phyloP scores from a whole-genome alignment of 2,329 filamentous ascomycete genomes.

The Mycogone perniciosa region DNA sequence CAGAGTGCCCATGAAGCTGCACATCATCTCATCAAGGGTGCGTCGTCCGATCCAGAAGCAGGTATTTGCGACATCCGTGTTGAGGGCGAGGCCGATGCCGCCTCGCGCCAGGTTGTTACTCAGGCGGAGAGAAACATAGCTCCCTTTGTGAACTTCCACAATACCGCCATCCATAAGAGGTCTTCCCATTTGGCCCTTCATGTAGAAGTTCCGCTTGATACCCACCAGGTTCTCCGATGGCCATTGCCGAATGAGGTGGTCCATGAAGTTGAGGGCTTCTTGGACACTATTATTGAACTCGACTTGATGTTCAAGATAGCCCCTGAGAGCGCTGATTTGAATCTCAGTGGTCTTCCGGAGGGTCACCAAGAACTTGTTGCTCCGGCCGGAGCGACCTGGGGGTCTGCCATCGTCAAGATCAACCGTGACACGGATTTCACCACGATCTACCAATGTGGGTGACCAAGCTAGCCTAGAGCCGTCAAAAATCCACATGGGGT shows the following conservation, averaged over 20 bases:
- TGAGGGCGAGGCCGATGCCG: conserved; percentile 65
- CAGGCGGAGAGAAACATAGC: conserved; percentile 78
- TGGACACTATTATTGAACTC: conserved; percentile 61
- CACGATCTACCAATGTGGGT: conserved; percentile 34
- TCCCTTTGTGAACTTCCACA: conserved; percentile 78
- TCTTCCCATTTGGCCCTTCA: conserved; percentile 39
- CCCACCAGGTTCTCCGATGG: conserved; percentile 61
- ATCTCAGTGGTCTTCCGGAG: conserved; percentile 63
- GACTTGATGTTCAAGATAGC: conserved; percentile 57
- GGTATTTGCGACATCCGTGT: conserved; percentile 86
- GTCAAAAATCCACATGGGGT: conserved; percentile 63
- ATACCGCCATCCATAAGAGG: conserved; percentile 50
- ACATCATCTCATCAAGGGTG: conserved; percentile 32
- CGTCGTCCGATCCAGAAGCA: conserved; percentile 65
- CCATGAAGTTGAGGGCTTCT: conserved; percentile 82
- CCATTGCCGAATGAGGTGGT: conserved; percentile 79
- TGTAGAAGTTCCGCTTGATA: conserved; percentile 82
- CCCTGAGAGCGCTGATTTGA: conserved; percentile 57
- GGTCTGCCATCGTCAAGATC: conserved; percentile 65
- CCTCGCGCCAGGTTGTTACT: conserved; percentile 47
- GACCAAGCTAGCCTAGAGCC: conserved; percentile 81
- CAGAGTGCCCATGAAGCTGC: conserved; percentile 27
- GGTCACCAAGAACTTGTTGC: conserved; percentile 52
- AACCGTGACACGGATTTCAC: conserved; percentile 52
- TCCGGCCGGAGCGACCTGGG: conserved; percentile 26